Evolutionary conservation across 352 stramenopile genomes (phyloP), one percentile per base, ranked within the genome.

Genomic region (Ophiocytium majus): DNA sequence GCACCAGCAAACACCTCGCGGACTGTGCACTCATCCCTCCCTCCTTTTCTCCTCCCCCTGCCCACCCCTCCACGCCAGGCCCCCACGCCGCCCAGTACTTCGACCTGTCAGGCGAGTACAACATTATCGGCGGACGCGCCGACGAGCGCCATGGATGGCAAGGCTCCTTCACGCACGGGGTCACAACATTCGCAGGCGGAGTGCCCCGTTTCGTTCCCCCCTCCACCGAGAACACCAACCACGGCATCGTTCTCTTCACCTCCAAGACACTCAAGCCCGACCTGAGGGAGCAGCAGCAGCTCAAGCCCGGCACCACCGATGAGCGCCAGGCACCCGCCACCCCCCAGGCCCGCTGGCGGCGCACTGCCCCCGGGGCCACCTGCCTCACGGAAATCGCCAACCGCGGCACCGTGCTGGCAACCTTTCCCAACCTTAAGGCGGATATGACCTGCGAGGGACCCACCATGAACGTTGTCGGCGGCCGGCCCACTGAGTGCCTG

Each of bases 171-270:
- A 86, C 84, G 14, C 84, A 74, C 57, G 84, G 84, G 9, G 80
- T 88, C n/a, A 71, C 64, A 31, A 81, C 86, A 43, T 84, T 85
- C 66, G 75, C 80, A 33, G 84, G 84, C 43, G 43, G 43, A 5
- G 43, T 57, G 5, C 43, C 43, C 43, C 43, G 14, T 14, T 5
- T 14, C 43, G 43, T 57, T 14, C 43, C 43, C 43, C 5, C 14
- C 43, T 14, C 43, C 5, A 5, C 5, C 43, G 43, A 57, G 5
- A 5, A 57, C 28, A 37, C 63, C 10, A 33, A 88, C 71, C 80
- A 66, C 64, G 84, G 84, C 78, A 88, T 49, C n/a, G 79, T 88
- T 10, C 84, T 88, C n/a, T 86, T 76, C 76, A 57, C 76, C 33
- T 83, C 64, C 14, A n/a, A 1, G n/a, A 79, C 35, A 23, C 80